Percentiles rank a stretch among this genome's conserved stretches.
Conservation (phyloP, 345 rosid genomes). For the Acer yangbiense region DNA sequence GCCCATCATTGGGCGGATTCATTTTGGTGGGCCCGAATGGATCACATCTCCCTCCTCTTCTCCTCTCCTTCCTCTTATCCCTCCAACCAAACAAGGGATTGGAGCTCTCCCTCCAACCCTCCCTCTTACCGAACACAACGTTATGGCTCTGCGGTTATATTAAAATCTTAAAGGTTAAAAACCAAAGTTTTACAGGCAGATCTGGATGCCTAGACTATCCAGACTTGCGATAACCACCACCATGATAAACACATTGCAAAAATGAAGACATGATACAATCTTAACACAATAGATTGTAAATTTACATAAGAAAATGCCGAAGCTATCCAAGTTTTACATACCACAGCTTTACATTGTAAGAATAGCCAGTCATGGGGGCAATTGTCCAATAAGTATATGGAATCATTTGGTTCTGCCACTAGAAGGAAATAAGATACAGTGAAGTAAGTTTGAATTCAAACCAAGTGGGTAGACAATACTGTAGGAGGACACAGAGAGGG, state of each 20-base stretch:
- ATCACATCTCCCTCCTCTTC: too few relatives aligned
- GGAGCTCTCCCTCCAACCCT: too few relatives aligned
- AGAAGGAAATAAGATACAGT: constrained; percentile 31
- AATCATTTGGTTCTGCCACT: constrained; percentile 95
- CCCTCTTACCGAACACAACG: too few relatives aligned
- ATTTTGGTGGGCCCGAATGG: too few relatives aligned
- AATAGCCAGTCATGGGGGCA: constrained; percentile 98
- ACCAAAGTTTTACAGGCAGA: not conserved
- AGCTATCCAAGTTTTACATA: constrained; percentile 24
- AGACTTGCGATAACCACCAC: not conserved
- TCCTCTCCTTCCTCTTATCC: too few relatives aligned
- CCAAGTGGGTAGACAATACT: not conserved
- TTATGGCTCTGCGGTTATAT: not conserved
- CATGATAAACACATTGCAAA: not conserved
- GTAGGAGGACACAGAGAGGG: not conserved
- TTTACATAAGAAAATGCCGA: not conserved
- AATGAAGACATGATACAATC: not conserved
- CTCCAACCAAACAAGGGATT: too few relatives aligned
- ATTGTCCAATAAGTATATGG: constrained; percentile 80
- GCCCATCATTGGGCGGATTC: too few relatives aligned
- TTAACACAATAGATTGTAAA: not conserved
- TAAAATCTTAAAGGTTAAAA: not conserved
- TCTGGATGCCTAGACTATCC: not conserved
- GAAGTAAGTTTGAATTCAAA: not conserved
- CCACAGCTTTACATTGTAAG: constrained; percentile 99